phyloP scores from a whole-genome alignment of 2,329 filamentous ascomycete species.

The Aquanectria penicillioides region DNA sequence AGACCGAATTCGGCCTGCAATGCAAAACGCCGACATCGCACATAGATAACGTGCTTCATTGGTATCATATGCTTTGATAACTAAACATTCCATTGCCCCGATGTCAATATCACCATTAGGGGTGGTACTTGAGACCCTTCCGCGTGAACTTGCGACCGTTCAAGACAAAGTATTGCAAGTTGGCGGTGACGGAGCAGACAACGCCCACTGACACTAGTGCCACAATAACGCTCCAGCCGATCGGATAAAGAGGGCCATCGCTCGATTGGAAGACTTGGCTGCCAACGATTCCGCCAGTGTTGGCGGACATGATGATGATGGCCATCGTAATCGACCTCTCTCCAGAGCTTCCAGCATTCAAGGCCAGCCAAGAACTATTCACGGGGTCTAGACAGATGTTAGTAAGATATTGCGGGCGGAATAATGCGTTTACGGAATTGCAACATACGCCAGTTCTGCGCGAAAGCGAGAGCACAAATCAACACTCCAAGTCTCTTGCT shows the following conservation, averaged over 20 bases:
- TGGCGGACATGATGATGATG: slow-evolving; percentile 46
- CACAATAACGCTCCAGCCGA: slow-evolving; percentile 42
- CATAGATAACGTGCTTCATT: not conserved
- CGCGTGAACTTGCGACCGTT: slow-evolving; percentile 41
- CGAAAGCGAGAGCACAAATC: slow-evolving; percentile 27
- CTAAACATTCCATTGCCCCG: not conserved
- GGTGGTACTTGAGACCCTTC: slow-evolving; percentile 25
- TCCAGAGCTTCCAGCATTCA: slow-evolving; percentile 41
- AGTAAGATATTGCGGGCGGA: not conserved
- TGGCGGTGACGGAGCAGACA: slow-evolving; percentile 30
- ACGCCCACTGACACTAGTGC: slow-evolving; percentile 38
- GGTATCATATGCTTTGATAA: not conserved
- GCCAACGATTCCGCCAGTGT: slow-evolving; percentile 44
- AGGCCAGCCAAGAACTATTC: slow-evolving; percentile 45
- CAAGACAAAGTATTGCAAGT: slow-evolving; percentile 51
- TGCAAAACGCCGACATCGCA: too few relatives aligned
- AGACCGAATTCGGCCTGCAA: too few relatives aligned
- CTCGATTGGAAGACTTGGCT: slow-evolving; percentile 44
- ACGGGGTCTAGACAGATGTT: slow-evolving; percentile 27
- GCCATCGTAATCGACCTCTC: slow-evolving; percentile 47
- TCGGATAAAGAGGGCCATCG: slow-evolving; percentile 43
- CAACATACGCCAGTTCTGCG: slow-evolving; percentile 35
- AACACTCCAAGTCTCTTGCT: slow-evolving; percentile 29
- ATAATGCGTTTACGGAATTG: too few relatives aligned
- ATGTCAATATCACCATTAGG: not conserved